phyloP scores from a whole-genome alignment of 2,329 filamentous ascomycete genomes.

The Cryphonectria carpinicola region DNA sequence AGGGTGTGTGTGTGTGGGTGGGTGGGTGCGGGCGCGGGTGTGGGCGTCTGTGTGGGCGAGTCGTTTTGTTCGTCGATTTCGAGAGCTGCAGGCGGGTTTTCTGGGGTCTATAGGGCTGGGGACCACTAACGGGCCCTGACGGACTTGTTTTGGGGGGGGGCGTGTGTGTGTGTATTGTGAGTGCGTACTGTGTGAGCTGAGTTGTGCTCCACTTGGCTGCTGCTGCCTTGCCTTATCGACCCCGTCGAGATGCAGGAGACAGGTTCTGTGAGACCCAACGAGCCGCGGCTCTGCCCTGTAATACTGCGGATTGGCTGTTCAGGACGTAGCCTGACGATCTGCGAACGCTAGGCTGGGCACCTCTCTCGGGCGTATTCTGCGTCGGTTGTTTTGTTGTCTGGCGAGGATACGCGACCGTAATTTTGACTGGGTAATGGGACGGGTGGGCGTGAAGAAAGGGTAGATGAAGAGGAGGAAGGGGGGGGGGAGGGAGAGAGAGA shows the following conservation, averaged over 20 bases:
- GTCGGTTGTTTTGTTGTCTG: neutral
- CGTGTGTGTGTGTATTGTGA: neutral
- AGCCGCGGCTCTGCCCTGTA: neutral
- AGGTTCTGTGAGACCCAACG: neutral
- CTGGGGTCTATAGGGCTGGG: neutral
- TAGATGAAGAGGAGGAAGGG: neutral
- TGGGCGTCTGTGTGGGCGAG: neutral
- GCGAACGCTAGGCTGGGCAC: neutral
- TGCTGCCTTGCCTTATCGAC: neutral
- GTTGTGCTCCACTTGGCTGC: conserved; percentile 5
- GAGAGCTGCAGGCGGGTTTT: neutral
- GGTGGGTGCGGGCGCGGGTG: neutral
- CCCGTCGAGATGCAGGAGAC: conserved; percentile 6
- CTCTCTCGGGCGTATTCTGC: neutral
- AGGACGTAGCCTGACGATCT: neutral
- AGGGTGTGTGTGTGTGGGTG: neutral
- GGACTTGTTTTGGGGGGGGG: neutral
- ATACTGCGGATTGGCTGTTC: neutral
- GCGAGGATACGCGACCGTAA: neutral
- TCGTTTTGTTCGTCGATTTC: neutral
- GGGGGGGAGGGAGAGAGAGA: neutral
- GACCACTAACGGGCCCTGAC: neutral
- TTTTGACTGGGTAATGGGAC: neutral
- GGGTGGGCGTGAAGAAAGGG: neutral
- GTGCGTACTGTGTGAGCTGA: neutral